Evolutionary conservation across 345 rosid genomes (phyloP).

Genomic region (Angophora floribunda): DNA sequence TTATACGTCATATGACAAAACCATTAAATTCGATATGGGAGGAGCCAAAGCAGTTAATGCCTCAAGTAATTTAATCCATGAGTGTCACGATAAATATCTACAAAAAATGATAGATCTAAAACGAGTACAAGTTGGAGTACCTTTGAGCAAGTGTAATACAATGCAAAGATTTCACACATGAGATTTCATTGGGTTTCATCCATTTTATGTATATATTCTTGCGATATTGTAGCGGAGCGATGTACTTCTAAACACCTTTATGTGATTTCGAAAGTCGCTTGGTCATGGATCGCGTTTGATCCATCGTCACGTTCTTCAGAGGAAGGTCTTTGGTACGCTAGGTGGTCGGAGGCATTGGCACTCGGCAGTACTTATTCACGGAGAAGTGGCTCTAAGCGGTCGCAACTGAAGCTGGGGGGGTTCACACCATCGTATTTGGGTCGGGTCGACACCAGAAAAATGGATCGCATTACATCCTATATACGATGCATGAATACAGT

Average conservation of each 20-base stretch:
- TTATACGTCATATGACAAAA: too few species aligned
- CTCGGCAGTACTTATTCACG: not conserved
- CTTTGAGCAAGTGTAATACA: not conserved
- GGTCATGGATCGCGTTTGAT: not conserved
- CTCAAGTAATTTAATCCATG: not conserved
- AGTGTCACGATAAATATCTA: not conserved
- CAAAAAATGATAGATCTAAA: rapidly evolving
- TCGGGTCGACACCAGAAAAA: not conserved
- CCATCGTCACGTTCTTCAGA: not conserved
- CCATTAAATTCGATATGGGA: not conserved
- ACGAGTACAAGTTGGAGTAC: not conserved
- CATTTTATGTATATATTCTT: not conserved
- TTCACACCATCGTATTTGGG: not conserved
- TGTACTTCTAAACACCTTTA: not conserved
- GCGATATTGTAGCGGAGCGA: not conserved
- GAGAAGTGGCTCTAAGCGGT: not conserved
- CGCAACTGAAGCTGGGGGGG: not conserved
- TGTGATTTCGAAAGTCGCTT: not conserved
- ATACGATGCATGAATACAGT: not conserved
- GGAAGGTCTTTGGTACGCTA: not conserved
- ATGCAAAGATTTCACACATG: not conserved
- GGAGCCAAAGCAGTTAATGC: not conserved
- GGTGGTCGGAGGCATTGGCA: not conserved
- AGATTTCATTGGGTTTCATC: not conserved
- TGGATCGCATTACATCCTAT: not conserved